Base-by-base conservation (phyloP, 208 protist species). In the Angomonas deanei region DNA sequence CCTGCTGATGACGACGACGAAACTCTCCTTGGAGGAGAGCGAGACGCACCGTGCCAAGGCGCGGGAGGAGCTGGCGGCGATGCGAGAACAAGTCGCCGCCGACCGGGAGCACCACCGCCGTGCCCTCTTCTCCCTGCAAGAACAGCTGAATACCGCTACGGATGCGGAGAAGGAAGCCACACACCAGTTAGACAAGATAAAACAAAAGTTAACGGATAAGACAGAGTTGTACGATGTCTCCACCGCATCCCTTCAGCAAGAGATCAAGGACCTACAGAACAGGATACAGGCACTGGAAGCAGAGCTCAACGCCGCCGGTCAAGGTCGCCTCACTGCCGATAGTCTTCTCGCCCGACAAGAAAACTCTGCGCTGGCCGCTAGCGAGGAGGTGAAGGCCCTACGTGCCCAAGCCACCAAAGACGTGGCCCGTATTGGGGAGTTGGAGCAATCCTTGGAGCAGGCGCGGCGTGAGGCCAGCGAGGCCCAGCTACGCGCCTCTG, bases 391-490 rank as follows among this genome's bases (percentile, higher is more conserved):
- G 46, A 61, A 72, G 33, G 19, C 64, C 27, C 58, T 80, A 26
- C 75, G 75, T 15, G 54, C 74, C 28, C 74, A 84, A 61, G 47
- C 68, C 6, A 48, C 62, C 33, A 21, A 17, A 3, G 70, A 82
- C 60, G 55, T 74, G 59, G n/a, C 49, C 15, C 72, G 75, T 48
- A 66, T 85, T n/a, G 38, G 36, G 17, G 23, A 66, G 24, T 65
- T 86, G 28, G 71, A 76, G 59, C 47, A 66, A 58, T 59, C 72
- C 34, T 58, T 86, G 54, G 76, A 84, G 61, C 66, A 82, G 58
- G n/a, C 49, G 52, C 33, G 62, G 49, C 13, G 1, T 36, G 56
- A 60, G 48, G 31, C 48, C 5, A 15, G 32, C 34, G 54, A 30
- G 10, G 55, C 58, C 3, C 24, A 6, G 15, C 8, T 26, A 19